phyloP scores from a whole-genome alignment of 2,329 filamentous ascomycete genomes.

The Alternaria postmessia region DNA sequence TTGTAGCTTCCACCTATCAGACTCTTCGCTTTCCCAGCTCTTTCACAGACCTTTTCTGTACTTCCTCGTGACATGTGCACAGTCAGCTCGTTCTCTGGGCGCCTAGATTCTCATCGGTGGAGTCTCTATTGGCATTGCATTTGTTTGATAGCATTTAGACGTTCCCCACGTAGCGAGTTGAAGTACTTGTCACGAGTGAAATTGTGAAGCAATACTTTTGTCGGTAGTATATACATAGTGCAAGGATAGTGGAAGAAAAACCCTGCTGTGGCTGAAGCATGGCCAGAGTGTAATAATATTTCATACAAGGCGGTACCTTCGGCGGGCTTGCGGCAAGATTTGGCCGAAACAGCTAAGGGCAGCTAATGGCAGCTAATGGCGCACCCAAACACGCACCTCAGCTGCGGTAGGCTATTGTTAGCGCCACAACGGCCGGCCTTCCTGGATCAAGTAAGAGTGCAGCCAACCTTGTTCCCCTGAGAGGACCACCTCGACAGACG shows the following conservation, averaged over 20 bases:
- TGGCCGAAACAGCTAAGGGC: neutral
- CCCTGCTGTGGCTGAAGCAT: conserved; percentile 20
- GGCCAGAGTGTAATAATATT: conserved; percentile 1
- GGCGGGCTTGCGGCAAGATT: neutral
- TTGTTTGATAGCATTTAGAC: neutral
- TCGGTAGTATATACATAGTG: neutral
- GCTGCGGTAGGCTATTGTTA: conserved; percentile 17
- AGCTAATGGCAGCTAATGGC: neutral
- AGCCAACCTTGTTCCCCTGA: conserved; percentile 20
- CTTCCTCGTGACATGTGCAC: neutral
- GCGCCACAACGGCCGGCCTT: conserved; percentile 12
- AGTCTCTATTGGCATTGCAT: neutral
- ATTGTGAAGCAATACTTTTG: neutral
- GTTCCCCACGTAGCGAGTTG: neutral
- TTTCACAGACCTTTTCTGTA: neutral
- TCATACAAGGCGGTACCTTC: neutral
- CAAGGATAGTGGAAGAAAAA: neutral
- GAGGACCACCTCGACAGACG: conserved; percentile 13
- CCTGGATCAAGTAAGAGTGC: conserved; percentile 9
- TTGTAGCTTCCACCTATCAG: neutral
- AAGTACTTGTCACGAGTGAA: neutral
- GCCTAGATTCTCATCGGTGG: neutral
- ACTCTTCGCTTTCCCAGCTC: neutral
- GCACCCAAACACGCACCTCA: conserved; percentile 1
- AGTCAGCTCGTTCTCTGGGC: neutral